Evolutionary conservation across 768 basidiomycete species (phyloP).

Genomic region (Fistulinella prunicolor): DNA sequence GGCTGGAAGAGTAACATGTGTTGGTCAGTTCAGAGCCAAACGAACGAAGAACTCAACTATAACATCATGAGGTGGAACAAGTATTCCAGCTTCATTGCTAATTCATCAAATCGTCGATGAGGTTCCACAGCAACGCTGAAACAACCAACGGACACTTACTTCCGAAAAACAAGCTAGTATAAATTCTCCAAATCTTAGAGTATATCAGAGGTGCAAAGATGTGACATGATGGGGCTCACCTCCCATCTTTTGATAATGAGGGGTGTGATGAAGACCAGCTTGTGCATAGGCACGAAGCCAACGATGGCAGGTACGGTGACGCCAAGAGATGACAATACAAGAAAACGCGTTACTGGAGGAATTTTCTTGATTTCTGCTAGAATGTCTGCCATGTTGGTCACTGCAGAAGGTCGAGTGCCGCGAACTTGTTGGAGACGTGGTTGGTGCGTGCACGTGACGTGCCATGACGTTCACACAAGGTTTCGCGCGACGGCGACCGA

Average conservation of each 20-base stretch:
- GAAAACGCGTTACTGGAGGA: constrained; percentile 76
- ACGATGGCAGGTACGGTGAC: constrained; percentile 59
- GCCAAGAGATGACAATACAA: constrained; percentile 57
- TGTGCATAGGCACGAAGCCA: constrained; percentile 50
- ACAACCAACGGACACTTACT: constrained; percentile 34
- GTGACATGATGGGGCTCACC: constrained; percentile 35
- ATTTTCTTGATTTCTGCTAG: constrained; percentile 72
- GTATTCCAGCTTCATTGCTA: constrained; percentile 33
- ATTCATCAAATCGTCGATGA: neutral
- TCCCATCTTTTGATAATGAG: constrained; percentile 49
- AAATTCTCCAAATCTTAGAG: constrained; percentile 66
- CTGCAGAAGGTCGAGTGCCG: neutral
- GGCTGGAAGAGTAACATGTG: constrained; percentile 40
- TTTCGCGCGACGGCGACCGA: too few species aligned
- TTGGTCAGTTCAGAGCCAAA: neutral
- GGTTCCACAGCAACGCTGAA: neutral
- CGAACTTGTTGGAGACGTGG: neutral
- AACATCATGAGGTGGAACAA: constrained; percentile 44
- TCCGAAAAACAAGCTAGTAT: constrained; percentile 73
- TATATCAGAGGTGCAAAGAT: neutral
- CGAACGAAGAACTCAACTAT: constrained; percentile 31
- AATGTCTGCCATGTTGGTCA: constrained; percentile 43
- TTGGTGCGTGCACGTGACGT: constrained; percentile 10
- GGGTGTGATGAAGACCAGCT: constrained; percentile 49
- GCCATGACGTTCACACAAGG: too few species aligned